Conservation (phyloP, 139 green algal species). For the Tetraselmis chui region DNA sequence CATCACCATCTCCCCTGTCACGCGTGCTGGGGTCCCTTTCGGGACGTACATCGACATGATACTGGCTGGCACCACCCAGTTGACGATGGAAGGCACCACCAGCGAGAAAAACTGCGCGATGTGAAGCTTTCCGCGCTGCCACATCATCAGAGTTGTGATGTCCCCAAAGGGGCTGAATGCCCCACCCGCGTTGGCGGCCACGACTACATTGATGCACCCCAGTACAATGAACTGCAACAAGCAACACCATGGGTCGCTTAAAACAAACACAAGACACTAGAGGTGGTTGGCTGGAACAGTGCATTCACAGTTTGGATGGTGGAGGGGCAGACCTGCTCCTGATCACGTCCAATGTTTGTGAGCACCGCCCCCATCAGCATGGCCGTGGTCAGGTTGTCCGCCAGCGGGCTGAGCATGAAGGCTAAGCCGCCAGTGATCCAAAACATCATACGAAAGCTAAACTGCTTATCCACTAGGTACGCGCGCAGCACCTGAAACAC, state of each 20-base stretch:
- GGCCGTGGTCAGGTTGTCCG: constrained; percentile 28
- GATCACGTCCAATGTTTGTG: background rate
- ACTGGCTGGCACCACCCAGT: constrained; percentile 18
- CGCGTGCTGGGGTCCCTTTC: background rate
- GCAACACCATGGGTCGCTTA: background rate
- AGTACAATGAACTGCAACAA: constrained; percentile 12
- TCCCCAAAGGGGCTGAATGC: constrained; percentile 28
- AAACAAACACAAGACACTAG: too few relatives aligned
- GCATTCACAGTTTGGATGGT: too few relatives aligned
- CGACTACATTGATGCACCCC: constrained; percentile 27
- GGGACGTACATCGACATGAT: background rate
- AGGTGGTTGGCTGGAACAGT: too few relatives aligned
- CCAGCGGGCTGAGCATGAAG: constrained; percentile 23
- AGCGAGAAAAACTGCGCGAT: constrained; percentile 20
- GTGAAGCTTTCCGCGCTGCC: constrained; percentile 22
- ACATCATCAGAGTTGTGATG: constrained; percentile 33
- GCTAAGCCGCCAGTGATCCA: constrained; percentile 22
- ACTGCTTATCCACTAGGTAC: constrained; percentile 10
- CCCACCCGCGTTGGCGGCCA: constrained; percentile 25
- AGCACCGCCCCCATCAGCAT: constrained; percentile 29
- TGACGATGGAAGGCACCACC: constrained; percentile 22
- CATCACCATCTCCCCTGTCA: background rate
- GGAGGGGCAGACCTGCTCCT: constrained; percentile 1
- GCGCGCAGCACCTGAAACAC: constrained; percentile 15
- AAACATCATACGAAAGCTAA: constrained; percentile 7